These are phyloP conservation scores for Xerophyta viscosa DNA, from an alignment of 106 monocot species.

Conservation along the genomic window DNA sequence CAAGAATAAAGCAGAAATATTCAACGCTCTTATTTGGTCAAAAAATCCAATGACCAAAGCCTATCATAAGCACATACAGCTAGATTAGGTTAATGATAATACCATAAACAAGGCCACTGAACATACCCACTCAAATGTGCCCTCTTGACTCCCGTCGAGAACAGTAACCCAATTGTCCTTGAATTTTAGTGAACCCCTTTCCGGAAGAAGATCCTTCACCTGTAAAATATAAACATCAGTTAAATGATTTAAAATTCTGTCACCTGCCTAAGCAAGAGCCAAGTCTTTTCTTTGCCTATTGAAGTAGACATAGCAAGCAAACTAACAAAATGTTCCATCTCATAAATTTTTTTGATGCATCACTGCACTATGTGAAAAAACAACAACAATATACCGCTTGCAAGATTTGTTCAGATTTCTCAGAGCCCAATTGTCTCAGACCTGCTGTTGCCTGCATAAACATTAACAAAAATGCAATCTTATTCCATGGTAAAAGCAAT, in stretches of 20 bases:
- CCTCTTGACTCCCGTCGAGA: conserved; percentile 91
- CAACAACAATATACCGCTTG: conserved; percentile 41
- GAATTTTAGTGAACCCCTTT: conserved; percentile 64
- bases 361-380: not conserved
- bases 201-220: conserved; percentile 69
- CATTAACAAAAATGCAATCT: not conserved
- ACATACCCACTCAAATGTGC: conserved; percentile 87
- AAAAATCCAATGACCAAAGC: too few relatives aligned
- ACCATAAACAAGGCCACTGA: conserved; percentile 5
- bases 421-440: conserved; percentile 67
- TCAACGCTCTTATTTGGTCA: too few relatives aligned
- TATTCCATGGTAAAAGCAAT: not conserved
- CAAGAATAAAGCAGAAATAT: too few relatives aligned
- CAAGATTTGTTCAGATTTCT: conserved; percentile 71
- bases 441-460: conserved; percentile 80
- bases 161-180: conserved; percentile 74
- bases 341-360: too few relatives aligned
- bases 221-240: conserved; percentile 10
- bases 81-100: too few relatives aligned
- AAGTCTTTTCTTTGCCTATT: not conserved
- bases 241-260: not conserved
- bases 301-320: not conserved
- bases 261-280: not conserved
- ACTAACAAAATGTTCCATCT: not conserved
- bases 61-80: too few relatives aligned